A percentile compares a stretch with the other conserved stretches of the same genome.
These are phyloP conservation scores for Phellinidium pouzarii DNA, from an alignment of 1,284 basidiomycete genomes.

Conservation along the genomic window DNA sequence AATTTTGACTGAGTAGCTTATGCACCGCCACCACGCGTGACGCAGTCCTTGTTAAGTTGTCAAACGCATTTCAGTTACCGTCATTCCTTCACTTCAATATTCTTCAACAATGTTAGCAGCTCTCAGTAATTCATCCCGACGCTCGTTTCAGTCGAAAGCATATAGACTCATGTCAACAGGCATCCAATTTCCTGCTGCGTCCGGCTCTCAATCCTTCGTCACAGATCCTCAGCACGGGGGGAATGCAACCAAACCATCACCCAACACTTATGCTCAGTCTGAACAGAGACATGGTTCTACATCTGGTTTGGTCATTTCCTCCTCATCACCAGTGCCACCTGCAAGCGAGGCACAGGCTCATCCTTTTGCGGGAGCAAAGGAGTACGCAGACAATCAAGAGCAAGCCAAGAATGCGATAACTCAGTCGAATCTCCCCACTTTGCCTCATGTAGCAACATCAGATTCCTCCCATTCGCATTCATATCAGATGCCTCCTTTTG, in stretches of 20 bases:
- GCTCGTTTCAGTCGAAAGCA: background rate
- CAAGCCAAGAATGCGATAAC: background rate
- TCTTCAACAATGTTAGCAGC: slow-evolving; percentile 11
- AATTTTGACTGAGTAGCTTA: background rate
- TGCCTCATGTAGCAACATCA: background rate
- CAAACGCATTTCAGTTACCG: background rate
- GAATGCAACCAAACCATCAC: background rate
- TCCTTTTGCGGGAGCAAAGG: slow-evolving; percentile 17
- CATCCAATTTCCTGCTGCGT: slow-evolving; percentile 10
- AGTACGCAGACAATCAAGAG: slow-evolving; percentile 19
- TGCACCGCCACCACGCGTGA: slow-evolving; percentile 6
- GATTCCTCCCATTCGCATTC: background rate
- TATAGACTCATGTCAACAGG: slow-evolving; percentile 8
- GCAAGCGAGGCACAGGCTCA: slow-evolving; percentile 16
- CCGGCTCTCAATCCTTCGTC: slow-evolving; percentile 2
- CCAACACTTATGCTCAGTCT: background rate
- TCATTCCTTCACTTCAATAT: background rate
- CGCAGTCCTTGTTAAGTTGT: background rate
- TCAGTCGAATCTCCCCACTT: slow-evolving; percentile 13
- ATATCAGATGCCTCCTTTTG: slow-evolving; percentile 16
- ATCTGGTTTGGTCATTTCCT: background rate
- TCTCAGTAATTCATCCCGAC: background rate
- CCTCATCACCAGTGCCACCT: slow-evolving; percentile 6
- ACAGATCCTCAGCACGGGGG: slow-evolving; percentile 5
- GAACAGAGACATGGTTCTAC: background rate